phyloP scores from a whole-genome alignment of 2,329 filamentous ascomycete species.

The Parastagonospora avenae region DNA sequence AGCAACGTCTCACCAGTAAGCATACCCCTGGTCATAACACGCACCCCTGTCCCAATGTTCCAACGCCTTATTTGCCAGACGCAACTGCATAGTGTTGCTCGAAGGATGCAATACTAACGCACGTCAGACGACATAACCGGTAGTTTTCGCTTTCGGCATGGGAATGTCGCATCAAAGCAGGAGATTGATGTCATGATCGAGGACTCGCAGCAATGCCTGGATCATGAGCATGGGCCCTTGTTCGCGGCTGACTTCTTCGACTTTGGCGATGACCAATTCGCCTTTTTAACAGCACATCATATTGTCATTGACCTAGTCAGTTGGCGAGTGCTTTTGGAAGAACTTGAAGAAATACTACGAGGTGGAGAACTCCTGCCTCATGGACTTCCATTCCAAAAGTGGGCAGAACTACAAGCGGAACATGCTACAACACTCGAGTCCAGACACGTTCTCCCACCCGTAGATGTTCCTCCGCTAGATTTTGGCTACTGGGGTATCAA shows the following conservation, averaged over 20 bases:
- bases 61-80: not conserved
- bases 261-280: conserved; percentile 33
- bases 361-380: conserved; percentile 40
- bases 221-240: conserved; percentile 31
- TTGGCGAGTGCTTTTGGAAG: conserved; percentile 53
- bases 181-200: conserved; percentile 39
- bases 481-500: conserved; percentile 49
- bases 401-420: conserved; percentile 45
- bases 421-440: conserved; percentile 33
- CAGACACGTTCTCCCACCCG: conserved; percentile 32
- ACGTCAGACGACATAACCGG: conserved; percentile 24
- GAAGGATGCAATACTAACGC: conserved; percentile 5
- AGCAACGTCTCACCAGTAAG: conserved; percentile 39
- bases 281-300: conserved; percentile 45
- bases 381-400: conserved; percentile 44
- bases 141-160: conserved; percentile 37
- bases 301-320: conserved; percentile 53
- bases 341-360: conserved; percentile 49
- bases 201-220: conserved; percentile 35
- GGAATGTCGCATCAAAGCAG: conserved; percentile 22
- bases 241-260: conserved; percentile 46
- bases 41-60: not conserved
- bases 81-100: not conserved
- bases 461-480: conserved; percentile 38
- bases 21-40: not conserved